Evolutionary conservation across 2,329 filamentous ascomycete species (phyloP), one percentile per base, ranked within the genome.

Genomic region (Neurospora crassa): DNA sequence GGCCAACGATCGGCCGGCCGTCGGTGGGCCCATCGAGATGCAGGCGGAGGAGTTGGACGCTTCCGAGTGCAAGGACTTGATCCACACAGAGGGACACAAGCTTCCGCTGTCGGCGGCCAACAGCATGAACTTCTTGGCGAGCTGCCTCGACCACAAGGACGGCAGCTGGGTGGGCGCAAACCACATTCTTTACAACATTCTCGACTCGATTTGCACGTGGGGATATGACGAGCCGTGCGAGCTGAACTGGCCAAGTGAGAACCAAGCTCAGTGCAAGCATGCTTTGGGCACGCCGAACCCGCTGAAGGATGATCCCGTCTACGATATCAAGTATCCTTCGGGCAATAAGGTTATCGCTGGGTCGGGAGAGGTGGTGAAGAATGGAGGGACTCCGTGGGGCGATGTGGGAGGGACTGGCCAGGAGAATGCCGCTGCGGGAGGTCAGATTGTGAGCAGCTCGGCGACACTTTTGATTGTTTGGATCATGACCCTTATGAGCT

Each of bases 101-200:
- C 80, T 89, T 45, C 84, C 87, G 7, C 83, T 89, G 68, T 83
- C 82, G 69, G 87, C 86, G 2, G 77, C 85, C 76, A 88, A 88
- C 83, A 85, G 84, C 80, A 88, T 89, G 82, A 84, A 86, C 79
- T 87, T 82, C 74, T 76, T 87, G 8, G 77, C 82, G 69, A 80
- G 79, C 72, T 88, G 86, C 77, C 79, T 87, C 14, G 78, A 77
- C 16, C 75, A 83, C 73, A 76, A 79, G 43, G 78, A 80, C 75
- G 53, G 53, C 16, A 86, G 81, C 79, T 88, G 83, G 82, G 83
- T 87, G 67, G 85, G 81, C 72, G 79, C 84, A 74, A 87, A 88
- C 80, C 79, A 86, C 78, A 78, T 81, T 68, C 81, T 88, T 20
- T 83, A 83, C 80, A 88, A 89, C 80, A 84, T 88, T 68, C 78